Base-by-base conservation (phyloP, 352 stramenopile species). In the Phytophthora multivora region DNA sequence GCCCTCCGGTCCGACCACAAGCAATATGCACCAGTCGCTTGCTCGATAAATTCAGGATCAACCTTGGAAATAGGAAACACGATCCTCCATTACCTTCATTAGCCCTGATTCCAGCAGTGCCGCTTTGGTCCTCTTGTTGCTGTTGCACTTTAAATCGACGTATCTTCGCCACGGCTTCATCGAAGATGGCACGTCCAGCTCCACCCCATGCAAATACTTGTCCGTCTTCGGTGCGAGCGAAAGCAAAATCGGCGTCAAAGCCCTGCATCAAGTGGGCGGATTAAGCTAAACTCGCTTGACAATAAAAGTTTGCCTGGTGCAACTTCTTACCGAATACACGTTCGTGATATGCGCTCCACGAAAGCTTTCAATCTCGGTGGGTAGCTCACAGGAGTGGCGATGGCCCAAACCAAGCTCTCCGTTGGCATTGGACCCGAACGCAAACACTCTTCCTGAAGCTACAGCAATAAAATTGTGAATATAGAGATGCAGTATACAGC, bases 171-270 rank as follows among this genome's bases (percentile, higher is more conserved):
- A 25, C 18, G 8, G 30, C 38, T 46, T 49, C 46, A 39, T 83
- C 69, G 15, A 80, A 75, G 4, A 86, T 49, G 9, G 77, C 63
- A 51, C 47, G 66, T 4, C 81, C 79, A 9, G 80, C 83, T 6
- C 94, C 94, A 15, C 93, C 94, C 92, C 93, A 98, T 10, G 71
- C 69, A 60, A 94, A 97, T 11, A 98, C 76, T 28, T 94, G 85
- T 2, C 80, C 88, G 9, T 91, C 79, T 19, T 87, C 77, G 2
- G 86, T 79, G 9, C 96, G 53, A 7, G 94, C 94, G 38, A 98
- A 95, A 4, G 81, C 79, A 42, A 83, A 86, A 36, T 89, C 75
- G 12, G 78, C 68, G 42, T 89, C 82, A 54, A 89, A 90, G 2
- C 84, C 81, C 81, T 90, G 30, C 0, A 50, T 5, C 10, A 51